Evolutionary conservation across 2,329 filamentous ascomycete genomes (phyloP).

Genomic region (Alternaria gansuensis): DNA sequence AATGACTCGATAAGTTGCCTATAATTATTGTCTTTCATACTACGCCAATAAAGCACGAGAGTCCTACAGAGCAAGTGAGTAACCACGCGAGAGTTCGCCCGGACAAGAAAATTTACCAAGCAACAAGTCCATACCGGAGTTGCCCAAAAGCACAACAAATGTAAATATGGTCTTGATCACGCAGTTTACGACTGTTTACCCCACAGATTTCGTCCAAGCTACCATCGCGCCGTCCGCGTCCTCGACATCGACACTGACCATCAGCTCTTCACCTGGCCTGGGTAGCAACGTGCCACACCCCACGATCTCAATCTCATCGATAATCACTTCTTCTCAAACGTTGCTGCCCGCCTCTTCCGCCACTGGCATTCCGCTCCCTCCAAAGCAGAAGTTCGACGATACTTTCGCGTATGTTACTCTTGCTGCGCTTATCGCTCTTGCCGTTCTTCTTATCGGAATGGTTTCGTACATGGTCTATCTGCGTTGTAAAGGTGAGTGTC

Average conservation of each 20-base stretch:
- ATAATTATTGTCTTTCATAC: neutral
- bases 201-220: neutral
- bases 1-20: neutral
- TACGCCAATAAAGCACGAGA: neutral
- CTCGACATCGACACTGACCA: neutral
- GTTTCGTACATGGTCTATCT: constrained; percentile 18
- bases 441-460: constrained; percentile 3
- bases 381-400: constrained; percentile 13
- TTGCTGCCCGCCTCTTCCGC: neutral
- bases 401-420: constrained; percentile 12
- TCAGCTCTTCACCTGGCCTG: neutral
- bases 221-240: neutral
- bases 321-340: neutral
- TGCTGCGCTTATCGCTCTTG: constrained; percentile 10
- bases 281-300: constrained; percentile 1
- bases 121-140: neutral
- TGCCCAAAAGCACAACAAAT: neutral
- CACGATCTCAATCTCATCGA: neutral
- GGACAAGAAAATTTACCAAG: neutral
- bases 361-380: neutral
- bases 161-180: constrained; percentile 10
- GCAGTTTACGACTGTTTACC: constrained; percentile 12
- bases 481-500: constrained; percentile 19
- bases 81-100: neutral
- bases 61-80: neutral